These are phyloP conservation scores for Globisporangium camurandrum DNA, from an alignment of 352 stramenopile species.

Conservation along the genomic window DNA sequence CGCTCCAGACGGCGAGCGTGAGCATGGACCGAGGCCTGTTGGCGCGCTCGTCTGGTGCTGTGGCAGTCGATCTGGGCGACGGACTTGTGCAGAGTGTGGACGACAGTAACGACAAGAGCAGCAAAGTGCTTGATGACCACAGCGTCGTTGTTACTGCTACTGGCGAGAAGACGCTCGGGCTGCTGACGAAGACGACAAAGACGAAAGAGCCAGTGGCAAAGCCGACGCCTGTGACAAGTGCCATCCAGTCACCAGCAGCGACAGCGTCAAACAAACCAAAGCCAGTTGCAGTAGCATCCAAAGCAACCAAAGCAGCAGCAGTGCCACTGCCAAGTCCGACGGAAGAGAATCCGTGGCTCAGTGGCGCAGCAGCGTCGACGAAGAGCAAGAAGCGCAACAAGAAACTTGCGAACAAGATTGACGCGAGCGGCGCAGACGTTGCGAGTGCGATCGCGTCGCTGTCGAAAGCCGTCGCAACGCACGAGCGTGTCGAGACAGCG, in stretches of 20 bases:
- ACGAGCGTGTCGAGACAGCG: conserved; percentile 15
- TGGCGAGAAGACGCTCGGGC: too few relatives aligned
- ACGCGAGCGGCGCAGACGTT: conserved; percentile 28
- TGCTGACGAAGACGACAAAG: not conserved
- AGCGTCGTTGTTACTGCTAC: too few relatives aligned
- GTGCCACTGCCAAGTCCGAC: conserved; percentile 9
- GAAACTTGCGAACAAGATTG: conserved; percentile 37
- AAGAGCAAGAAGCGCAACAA: conserved; percentile 63
- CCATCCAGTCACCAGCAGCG: too few relatives aligned
- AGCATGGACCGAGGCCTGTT: conserved; percentile 70
- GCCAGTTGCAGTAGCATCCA: not conserved
- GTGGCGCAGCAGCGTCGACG: conserved; percentile 19
- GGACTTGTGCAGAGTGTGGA: conserved; percentile 10
- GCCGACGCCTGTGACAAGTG: too few relatives aligned
- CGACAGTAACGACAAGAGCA: conserved; percentile 12
- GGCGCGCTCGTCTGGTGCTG: conserved; percentile 46
- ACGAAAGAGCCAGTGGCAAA: too few relatives aligned
- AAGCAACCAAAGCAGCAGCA: conserved; percentile 18
- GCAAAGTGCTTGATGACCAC: conserved; percentile 25
- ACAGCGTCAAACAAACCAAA: too few relatives aligned
- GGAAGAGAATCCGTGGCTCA: conserved; percentile 72
- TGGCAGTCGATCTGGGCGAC: conserved; percentile 71
- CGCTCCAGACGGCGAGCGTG: conserved; percentile 50
- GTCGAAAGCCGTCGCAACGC: conserved; percentile 32
- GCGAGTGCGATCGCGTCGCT: conserved; percentile 56